Evolutionary conservation across 306 rosid genomes (phyloP).

Genomic region (Aeschynomene evenia): DNA sequence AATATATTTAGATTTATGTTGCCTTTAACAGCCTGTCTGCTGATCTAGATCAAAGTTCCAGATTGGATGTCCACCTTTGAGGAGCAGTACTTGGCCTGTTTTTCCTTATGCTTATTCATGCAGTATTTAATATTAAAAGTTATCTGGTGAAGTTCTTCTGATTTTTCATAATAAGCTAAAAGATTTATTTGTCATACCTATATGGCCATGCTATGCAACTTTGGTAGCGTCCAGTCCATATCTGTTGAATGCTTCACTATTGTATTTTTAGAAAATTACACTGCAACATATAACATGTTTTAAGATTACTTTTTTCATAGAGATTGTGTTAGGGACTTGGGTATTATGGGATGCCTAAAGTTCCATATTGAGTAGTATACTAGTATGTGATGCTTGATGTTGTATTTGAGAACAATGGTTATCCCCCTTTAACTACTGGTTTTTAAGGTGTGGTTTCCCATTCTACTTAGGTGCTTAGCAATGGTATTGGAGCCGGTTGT

Average conservation of each 20-base stretch:
- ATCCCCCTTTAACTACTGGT: too few relatives aligned
- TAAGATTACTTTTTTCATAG: not conserved
- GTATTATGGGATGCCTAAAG: too few relatives aligned
- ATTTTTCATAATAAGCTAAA: not conserved
- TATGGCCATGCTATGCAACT: not conserved
- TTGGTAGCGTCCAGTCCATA: not conserved
- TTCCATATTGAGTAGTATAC: too few relatives aligned
- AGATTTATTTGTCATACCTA: not conserved
- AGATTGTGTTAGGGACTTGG: too few relatives aligned
- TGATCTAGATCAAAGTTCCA: not conserved
- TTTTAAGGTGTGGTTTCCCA: too few relatives aligned
- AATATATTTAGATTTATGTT: not conserved
- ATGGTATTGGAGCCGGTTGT: too few relatives aligned
- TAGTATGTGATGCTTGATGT: too few relatives aligned
- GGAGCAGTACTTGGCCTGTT: not conserved
- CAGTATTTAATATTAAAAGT: not conserved
- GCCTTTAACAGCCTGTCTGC: not conserved
- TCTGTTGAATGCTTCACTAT: not conserved
- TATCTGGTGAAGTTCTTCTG: not conserved
- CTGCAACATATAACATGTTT: not conserved
- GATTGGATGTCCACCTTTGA: not conserved
- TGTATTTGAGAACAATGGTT: too few relatives aligned
- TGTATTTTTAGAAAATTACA: not conserved
- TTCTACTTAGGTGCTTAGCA: too few relatives aligned
- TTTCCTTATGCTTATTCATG: not conserved